phyloP scores from a whole-genome alignment of 305 asterid species.

The Solanum hybrid region DNA sequence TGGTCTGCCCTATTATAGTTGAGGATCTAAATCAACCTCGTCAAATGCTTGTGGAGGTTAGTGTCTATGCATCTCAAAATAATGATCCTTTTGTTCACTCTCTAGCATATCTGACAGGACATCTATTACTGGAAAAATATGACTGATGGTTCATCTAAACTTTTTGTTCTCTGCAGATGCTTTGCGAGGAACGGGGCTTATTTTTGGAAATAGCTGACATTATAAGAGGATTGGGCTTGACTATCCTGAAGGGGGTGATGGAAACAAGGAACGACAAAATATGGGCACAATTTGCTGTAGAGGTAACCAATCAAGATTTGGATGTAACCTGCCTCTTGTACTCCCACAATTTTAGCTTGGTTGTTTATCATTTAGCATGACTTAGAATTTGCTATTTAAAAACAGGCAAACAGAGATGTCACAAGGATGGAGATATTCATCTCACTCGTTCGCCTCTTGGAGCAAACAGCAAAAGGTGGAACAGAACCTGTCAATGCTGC shows the following conservation, averaged over 20 bases:
- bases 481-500: neutral
- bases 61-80: too few relatives aligned
- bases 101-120: neutral
- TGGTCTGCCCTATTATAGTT: conserved; percentile 80
- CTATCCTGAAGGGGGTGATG: conserved; percentile 89
- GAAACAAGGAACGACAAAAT: conserved; percentile 76
- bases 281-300: conserved; percentile 82
- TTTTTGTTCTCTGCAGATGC: conserved; percentile 47
- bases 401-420: conserved; percentile 86
- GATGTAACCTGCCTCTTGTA: neutral
- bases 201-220: conserved; percentile 96
- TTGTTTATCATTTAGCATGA: neutral
- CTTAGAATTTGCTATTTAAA: neutral
- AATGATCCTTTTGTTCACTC: too few relatives aligned
- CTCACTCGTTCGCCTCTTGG: conserved; percentile 75
- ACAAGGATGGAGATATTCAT: conserved; percentile 87
- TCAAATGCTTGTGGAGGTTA: conserved; percentile 91
- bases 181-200: conserved; percentile 80
- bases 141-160: too few relatives aligned
- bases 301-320: conserved; percentile 36
- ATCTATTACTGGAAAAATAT: neutral
- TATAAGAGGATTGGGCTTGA: conserved; percentile 80
- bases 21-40: conserved; percentile 91
- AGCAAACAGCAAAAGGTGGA: conserved; percentile 45
- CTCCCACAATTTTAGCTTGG: neutral